Base-by-base conservation (phyloP, 2,329 filamentous ascomycete species). In the Fusarium sp. region DNA sequence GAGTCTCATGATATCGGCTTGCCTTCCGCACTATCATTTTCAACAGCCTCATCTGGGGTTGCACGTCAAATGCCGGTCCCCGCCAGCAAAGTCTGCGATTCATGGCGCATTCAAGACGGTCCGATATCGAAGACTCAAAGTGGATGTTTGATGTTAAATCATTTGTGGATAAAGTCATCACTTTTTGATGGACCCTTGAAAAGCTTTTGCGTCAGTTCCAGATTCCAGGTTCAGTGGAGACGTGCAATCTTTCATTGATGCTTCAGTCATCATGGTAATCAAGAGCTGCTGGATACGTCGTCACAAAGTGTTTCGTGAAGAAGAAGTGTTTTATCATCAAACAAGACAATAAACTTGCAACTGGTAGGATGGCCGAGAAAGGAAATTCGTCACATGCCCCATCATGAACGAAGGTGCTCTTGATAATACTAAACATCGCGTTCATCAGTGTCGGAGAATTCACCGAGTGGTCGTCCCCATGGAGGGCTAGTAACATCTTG, bases 131-230 rank as follows among this genome's bases (percentile, higher is more conserved):
- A 53, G 42, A 62, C 25, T 27, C 29, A 18, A 17, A 47, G 68
- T 72, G 70, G 60, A 53, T 66, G 58, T 66, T 65, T 70, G 47
- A 68, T 54, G 44, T 64, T 66, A 47, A 53, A 59, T 66, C 62
- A 46, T 44, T 44, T 44, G 70, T 72, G 70, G 66, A 53, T 67
- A 60, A 41, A 35, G 42, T 35, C 33, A 27, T 38, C 36, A 52
- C 64, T 52, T 57, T 68, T 52, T 57, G 25, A 68, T 57, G 57
- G 64, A 57, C 35, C 65, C 65, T 58, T 22, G n/a, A 36, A 70
- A 36, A 11, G 38, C 38, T 47, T 68, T 61, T 55, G 65, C 45
- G 45, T 62, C 36, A 29, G 55, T 55, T 62, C 49, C 56, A 50
- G 36, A 71, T 59, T 46, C 27, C 50, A 59, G 38, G 31, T n/a